Evolutionary conservation across 179 eudicot species (phyloP).

Genomic region (Corrigiola litoralis): DNA sequence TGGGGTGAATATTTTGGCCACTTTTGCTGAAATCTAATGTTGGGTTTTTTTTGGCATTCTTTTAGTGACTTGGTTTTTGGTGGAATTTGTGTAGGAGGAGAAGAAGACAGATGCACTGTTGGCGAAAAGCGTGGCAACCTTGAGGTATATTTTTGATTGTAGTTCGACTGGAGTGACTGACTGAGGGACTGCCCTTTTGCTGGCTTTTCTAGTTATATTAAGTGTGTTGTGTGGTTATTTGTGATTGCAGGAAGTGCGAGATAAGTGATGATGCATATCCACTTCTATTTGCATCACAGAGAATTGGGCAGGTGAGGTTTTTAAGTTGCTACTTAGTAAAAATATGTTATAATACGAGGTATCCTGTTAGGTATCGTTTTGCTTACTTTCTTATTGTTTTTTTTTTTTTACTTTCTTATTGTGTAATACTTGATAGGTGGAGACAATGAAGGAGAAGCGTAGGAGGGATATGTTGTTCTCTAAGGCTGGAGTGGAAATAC

Average conservation of each 20-base stretch:
- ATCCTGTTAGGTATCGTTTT: conserved; percentile 1
- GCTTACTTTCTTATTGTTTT: not conserved
- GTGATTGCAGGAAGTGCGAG: conserved; percentile 56
- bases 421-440: conserved; percentile 50
- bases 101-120: conserved; percentile 50
- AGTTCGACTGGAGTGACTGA: not conserved
- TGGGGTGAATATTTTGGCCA: conserved; percentile 13
- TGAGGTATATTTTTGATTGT: conserved; percentile 53
- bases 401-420: too few relatives aligned
- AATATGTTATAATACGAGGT: not conserved
- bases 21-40: not conserved
- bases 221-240: not conserved
- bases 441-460: conserved; percentile 65
- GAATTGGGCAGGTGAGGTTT: conserved; percentile 74
- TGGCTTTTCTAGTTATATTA: not conserved
- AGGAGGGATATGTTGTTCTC: conserved; percentile 66
- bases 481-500: conserved; percentile 60
- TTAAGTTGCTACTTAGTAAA: not conserved
- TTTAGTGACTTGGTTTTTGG: not conserved
- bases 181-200: not conserved
- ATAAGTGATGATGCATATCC: conserved; percentile 63
- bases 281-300: conserved; percentile 59
- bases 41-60: not conserved
- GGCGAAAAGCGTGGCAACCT: conserved; percentile 55
- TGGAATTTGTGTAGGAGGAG: conserved; percentile 54